phyloP scores from a whole-genome alignment of 164 flowering plant species.

The Vitis cinerea region DNA sequence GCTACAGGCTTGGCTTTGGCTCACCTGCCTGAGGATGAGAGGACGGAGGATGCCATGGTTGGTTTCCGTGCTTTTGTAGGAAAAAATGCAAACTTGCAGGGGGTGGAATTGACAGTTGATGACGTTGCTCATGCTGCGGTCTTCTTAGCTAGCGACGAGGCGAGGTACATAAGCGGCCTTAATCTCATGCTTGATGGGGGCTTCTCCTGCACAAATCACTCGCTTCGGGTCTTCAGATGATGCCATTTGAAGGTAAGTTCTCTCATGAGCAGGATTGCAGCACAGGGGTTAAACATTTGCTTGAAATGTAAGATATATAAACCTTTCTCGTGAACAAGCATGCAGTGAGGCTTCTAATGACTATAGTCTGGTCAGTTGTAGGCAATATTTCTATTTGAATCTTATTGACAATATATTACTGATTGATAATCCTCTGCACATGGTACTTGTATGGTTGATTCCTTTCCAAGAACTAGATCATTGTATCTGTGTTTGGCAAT shows the following conservation, averaged over 20 bases:
- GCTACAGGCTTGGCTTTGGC: slow-evolving; percentile 60
- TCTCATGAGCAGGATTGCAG: too few relatives aligned
- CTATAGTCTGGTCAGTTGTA: too few relatives aligned
- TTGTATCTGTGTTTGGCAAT: too few relatives aligned
- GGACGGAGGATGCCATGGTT: slow-evolving; percentile 48
- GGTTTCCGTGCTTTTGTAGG: slow-evolving; percentile 47
- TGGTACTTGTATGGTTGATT: too few relatives aligned
- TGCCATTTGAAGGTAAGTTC: not conserved
- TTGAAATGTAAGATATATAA: too few relatives aligned
- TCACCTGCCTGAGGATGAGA: slow-evolving; percentile 70
- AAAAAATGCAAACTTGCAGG: slow-evolving; percentile 55
- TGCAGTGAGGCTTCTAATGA: too few relatives aligned
- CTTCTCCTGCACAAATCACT: slow-evolving; percentile 57
- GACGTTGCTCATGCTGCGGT: slow-evolving; percentile 84
- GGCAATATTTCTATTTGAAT: too few relatives aligned
- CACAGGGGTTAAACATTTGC: too few relatives aligned
- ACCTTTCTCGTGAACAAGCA: too few relatives aligned
- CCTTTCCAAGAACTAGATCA: too few relatives aligned
- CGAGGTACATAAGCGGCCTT: slow-evolving; percentile 74
- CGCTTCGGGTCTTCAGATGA: slow-evolving; percentile 62
- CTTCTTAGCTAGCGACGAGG: slow-evolving; percentile 77
- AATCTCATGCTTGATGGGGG: slow-evolving; percentile 92
- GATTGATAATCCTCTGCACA: too few relatives aligned
- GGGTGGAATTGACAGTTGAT: slow-evolving; percentile 51
- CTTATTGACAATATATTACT: too few relatives aligned